phyloP scores from a whole-genome alignment of 2,329 filamentous ascomycete genomes.

The Cytospora mali region DNA sequence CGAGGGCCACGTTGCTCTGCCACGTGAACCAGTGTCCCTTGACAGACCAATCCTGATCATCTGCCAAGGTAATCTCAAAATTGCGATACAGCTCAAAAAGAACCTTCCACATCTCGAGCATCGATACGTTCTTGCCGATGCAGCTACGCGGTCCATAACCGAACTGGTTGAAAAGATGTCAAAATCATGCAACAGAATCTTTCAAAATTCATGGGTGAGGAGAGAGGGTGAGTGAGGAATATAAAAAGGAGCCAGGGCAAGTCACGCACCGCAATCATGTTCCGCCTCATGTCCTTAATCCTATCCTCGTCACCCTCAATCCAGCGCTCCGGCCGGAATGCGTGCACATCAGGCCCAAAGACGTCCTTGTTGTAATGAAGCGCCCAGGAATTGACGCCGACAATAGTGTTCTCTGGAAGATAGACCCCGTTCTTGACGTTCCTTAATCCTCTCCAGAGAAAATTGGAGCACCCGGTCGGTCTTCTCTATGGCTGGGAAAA shows the following conservation, averaged over 20 bases:
- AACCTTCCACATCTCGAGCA: conserved; percentile 12
- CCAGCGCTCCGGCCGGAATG: conserved; percentile 61
- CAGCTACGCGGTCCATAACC: conserved; percentile 54
- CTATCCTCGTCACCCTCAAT: conserved; percentile 27
- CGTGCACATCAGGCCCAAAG: conserved; percentile 59
- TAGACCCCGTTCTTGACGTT: background rate
- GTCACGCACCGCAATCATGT: conserved; percentile 1
- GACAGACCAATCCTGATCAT: background rate
- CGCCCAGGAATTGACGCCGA: conserved; percentile 63
- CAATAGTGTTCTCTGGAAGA: conserved; percentile 42
- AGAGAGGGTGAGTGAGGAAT: too few species aligned
- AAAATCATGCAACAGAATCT: background rate
- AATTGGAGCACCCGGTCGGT: background rate
- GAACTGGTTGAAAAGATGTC: conserved; percentile 40
- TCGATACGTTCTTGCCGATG: conserved; percentile 36
- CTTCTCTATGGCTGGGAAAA: background rate
- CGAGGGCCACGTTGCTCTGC: background rate
- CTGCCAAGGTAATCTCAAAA: background rate
- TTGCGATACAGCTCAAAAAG: background rate
- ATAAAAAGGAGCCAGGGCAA: background rate
- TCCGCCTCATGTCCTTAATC: conserved; percentile 28
- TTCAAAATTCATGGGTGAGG: background rate
- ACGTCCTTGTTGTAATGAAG: conserved; percentile 58
- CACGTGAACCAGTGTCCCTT: background rate
- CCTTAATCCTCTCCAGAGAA: background rate